Base-by-base conservation (phyloP, 176 grass and related monocot genomes). In the Pharus latifolius region DNA sequence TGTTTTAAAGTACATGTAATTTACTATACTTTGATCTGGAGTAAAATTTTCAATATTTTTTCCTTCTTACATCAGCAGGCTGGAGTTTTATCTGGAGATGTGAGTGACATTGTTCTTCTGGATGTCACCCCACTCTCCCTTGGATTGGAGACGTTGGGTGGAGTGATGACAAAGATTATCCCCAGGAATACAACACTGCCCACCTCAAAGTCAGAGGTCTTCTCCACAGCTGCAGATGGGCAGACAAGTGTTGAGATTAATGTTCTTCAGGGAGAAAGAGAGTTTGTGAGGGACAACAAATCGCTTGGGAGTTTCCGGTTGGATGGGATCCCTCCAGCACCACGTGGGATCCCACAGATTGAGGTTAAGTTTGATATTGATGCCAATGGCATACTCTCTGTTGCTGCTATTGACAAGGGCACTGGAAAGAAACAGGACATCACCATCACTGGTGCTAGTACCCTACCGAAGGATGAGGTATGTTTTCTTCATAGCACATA, bases 351-450 rank as follows among this genome's bases (percentile, higher is more conserved):
- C 29, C 95, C 95, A 49, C 95, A 99, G 71, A 94, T 99, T 42
- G 95, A 99, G 72, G 95, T 99, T 38, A 99, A 99, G 81, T 99
- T 99, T 72, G 95, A 99, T 70, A 99, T 99, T 53, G 95, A 99
- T 88, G 95, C 95, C 64, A 99, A 99, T 69, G 95, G 95, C 55
- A 99, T 99, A 67, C 89, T 99, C 27, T 99, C 95, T 30, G 95
- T 99, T 64, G 70, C 95, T 66, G 95, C 95, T 10, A 63, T 99
- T 49, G 95, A 99, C 46, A 99, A 99, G 90, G 95, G 95, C 35
- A 94, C 87, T 60, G 89, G 90, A 54, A 99, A 99, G 90, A 99
- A 99, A 74, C 95, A 99, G 79, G 95, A 99, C 55, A 99, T 99
- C 30, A 99, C 90, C 53, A 99, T 99, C 46, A 99, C 95, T 60